These are phyloP conservation scores for Suillus luteus DNA, from an alignment of 768 basidiomycete genomes.

Conservation along the genomic window DNA sequence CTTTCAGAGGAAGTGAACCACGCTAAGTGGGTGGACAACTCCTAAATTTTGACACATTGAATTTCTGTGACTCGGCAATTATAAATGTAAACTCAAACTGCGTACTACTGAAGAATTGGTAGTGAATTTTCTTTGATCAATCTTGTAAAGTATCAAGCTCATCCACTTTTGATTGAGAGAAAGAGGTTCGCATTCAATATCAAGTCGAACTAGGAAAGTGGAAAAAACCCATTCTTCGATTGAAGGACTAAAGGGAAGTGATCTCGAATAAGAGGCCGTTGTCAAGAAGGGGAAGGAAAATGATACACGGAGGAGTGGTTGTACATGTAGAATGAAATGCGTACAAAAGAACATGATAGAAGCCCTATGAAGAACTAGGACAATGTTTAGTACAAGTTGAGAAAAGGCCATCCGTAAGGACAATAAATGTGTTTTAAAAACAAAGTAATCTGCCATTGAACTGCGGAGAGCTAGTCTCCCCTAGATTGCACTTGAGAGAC, in stretches of 20 bases:
- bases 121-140: background rate
- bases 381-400: background rate
- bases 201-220: background rate
- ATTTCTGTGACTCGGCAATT: background rate
- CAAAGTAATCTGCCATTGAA: background rate
- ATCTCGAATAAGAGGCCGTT: background rate
- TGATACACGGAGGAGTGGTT: background rate
- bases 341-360: background rate
- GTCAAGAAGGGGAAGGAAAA: background rate
- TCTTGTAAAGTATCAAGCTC: background rate
- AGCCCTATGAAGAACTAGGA: background rate
- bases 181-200: conserved; percentile 6
- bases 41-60: background rate
- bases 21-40: background rate
- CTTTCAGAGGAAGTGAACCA: background rate
- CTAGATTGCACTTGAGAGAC: background rate
- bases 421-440: background rate
- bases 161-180: background rate
- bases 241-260: background rate
- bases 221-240: background rate
- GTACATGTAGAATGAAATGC: background rate
- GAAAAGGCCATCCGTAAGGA: background rate
- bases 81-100: too few species aligned
- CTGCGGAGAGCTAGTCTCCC: background rate
- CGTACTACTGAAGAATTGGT: background rate